Percentiles rank a stretch among this genome's conserved stretches.
Evolutionary conservation across 345 rosid genomes (phyloP).

Genomic region (Garcia nutans): DNA sequence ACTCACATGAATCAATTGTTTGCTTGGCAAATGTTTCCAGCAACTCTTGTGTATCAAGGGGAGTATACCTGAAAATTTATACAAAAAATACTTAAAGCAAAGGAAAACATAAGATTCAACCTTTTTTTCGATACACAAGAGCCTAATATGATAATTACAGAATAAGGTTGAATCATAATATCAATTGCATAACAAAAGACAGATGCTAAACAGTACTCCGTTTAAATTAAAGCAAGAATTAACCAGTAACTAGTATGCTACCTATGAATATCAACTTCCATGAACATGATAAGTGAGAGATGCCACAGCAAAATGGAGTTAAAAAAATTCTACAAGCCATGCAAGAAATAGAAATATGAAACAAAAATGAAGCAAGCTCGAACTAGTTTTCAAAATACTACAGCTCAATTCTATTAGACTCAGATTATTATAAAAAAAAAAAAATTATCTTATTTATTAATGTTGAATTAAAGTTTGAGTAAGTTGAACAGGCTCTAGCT

Average conservation of each 20-base stretch:
- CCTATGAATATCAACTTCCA: background rate
- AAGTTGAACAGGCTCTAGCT: no score
- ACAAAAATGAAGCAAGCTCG: background rate
- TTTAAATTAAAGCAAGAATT: background rate
- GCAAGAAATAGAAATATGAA: background rate
- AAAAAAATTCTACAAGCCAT: background rate
- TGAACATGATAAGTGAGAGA: background rate
- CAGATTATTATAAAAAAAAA: no score
- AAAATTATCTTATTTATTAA: no score
- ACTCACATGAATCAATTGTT: conserved; percentile 82
- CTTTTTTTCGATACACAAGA: background rate
- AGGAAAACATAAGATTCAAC: background rate
- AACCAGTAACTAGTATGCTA: background rate
- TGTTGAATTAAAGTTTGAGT: no score
- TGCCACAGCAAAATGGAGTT: background rate
- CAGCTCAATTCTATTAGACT: no score
- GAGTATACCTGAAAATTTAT: conserved; percentile 60
- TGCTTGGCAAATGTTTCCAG: conserved; percentile 70
- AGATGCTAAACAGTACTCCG: background rate
- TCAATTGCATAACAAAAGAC: background rate
- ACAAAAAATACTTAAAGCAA: conserved; percentile 8
- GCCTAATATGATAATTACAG: background rate
- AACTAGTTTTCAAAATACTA: no score
- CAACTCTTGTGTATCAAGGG: conserved; percentile 72
- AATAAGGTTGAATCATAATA: background rate